Evolutionary conservation across 2,329 filamentous ascomycete species (phyloP).

Genomic region (Teratosphaeria gauchensis): DNA sequence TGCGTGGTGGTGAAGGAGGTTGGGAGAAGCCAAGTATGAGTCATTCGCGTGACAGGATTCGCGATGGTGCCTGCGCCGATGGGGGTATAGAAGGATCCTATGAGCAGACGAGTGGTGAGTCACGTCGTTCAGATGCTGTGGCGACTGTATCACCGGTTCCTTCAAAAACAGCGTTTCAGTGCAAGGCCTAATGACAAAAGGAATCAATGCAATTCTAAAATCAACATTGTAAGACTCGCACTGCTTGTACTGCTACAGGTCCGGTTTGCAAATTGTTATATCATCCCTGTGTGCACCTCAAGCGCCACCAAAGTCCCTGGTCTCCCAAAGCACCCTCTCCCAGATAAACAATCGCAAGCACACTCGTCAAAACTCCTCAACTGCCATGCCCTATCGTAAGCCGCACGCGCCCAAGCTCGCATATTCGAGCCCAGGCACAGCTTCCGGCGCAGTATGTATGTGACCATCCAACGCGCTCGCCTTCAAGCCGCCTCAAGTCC

Average conservation of each 20-base stretch:
- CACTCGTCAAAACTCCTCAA: constrained; percentile 4
- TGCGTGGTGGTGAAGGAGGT: too few species aligned
- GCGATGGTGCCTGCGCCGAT: too few species aligned
- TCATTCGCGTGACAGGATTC: too few species aligned
- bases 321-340: not conserved
- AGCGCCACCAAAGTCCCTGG: not conserved
- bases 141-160: too few species aligned
- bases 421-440: not conserved
- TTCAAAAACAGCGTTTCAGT: too few species aligned
- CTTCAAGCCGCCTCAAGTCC: not conserved
- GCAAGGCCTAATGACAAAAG: too few species aligned
- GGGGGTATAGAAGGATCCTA: too few species aligned
- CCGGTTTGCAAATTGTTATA: not conserved
- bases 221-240: not conserved
- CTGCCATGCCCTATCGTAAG: not conserved
- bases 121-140: too few species aligned
- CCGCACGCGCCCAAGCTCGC: not conserved
- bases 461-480: not conserved
- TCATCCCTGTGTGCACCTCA: not conserved
- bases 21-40: too few species aligned
- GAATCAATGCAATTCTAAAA: too few species aligned
- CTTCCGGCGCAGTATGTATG: not conserved
- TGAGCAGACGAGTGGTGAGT: too few species aligned
- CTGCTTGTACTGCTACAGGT: constrained; percentile 6
- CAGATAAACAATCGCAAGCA: not conserved